A percentile compares a stretch with the other conserved stretches of the same genome.
Evolutionary conservation across 768 basidiomycete species (phyloP).

Genomic region (Boletus rubescentipes): DNA sequence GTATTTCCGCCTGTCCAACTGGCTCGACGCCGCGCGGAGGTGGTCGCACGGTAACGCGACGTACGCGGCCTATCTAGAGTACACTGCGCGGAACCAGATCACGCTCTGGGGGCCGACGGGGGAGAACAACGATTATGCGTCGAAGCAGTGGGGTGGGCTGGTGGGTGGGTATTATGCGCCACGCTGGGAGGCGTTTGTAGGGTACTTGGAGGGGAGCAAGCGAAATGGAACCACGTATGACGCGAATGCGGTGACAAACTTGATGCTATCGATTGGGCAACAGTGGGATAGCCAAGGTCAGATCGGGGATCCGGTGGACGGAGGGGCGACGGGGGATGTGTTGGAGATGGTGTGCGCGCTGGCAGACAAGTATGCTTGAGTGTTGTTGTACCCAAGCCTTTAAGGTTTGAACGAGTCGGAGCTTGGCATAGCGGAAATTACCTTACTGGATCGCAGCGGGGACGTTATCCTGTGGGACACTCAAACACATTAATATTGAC

Average conservation of each 20-base stretch:
- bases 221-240: conserved; percentile 30
- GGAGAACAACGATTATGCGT: conserved; percentile 43
- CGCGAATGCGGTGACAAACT: conserved; percentile 16
- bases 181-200: conserved; percentile 38
- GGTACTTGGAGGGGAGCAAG: conserved; percentile 33
- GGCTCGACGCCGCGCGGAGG: conserved; percentile 36
- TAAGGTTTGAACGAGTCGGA: too few relatives aligned
- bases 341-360: conserved; percentile 20
- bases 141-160: conserved; percentile 44
- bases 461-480: too few relatives aligned
- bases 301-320: conserved; percentile 14
- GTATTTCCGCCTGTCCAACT: conserved; percentile 35
- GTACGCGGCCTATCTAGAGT: conserved; percentile 38
- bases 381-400: too few relatives aligned
- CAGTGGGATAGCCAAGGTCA: conserved; percentile 26
- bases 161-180: conserved; percentile 36
- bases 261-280: conserved; percentile 36
- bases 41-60: conserved; percentile 30
- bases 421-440: too few relatives aligned
- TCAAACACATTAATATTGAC: too few relatives aligned
- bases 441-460: too few relatives aligned
- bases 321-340: conserved; percentile 20
- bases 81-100: conserved; percentile 42
- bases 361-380: conserved; percentile 9
- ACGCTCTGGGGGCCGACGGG: conserved; percentile 44